Evolutionary conservation across 768 basidiomycete species (phyloP).

Genomic region (Chalciporus pseudorubinellus): DNA sequence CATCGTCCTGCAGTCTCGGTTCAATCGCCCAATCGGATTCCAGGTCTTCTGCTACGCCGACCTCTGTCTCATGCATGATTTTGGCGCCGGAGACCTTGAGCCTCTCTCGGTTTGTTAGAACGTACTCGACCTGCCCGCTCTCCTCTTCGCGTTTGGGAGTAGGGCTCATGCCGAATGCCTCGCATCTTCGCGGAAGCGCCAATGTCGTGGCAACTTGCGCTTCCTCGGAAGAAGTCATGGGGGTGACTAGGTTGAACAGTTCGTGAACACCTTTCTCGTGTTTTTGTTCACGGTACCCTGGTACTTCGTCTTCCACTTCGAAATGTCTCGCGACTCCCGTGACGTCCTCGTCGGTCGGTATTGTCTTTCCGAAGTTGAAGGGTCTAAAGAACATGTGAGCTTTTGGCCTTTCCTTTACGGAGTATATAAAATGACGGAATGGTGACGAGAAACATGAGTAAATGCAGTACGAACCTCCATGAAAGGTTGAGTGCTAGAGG

Average conservation of each 20-base stretch:
- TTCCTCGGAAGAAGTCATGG: slow-evolving; percentile 11
- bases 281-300: slow-evolving; percentile 14
- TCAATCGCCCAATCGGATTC: neutral
- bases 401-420: neutral
- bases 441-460: neutral
- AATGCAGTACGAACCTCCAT: slow-evolving; percentile 53
- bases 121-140: slow-evolving; percentile 14
- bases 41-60: neutral
- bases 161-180: slow-evolving; percentile 27
- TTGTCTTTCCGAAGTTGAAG: slow-evolving; percentile 41
- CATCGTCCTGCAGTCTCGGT: neutral
- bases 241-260: slow-evolving; percentile 11
- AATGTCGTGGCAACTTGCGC: slow-evolving; percentile 1
- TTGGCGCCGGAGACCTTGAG: slow-evolving; percentile 8
- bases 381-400: slow-evolving; percentile 34
- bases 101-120: slow-evolving; percentile 29
- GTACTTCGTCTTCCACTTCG: slow-evolving; percentile 10
- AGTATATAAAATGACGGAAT: neutral
- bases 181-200: slow-evolving; percentile 18
- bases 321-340: slow-evolving; percentile 16
- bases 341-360: slow-evolving; percentile 35
- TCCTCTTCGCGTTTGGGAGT: slow-evolving; percentile 13
- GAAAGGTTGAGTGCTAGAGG: slow-evolving; percentile 59
- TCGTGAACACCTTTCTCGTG: slow-evolving; percentile 4
- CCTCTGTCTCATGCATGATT: neutral